These are phyloP conservation scores for Acephala macrosclerotiorum DNA, from an alignment of 2,329 filamentous ascomycete species.

Conservation along the genomic window DNA sequence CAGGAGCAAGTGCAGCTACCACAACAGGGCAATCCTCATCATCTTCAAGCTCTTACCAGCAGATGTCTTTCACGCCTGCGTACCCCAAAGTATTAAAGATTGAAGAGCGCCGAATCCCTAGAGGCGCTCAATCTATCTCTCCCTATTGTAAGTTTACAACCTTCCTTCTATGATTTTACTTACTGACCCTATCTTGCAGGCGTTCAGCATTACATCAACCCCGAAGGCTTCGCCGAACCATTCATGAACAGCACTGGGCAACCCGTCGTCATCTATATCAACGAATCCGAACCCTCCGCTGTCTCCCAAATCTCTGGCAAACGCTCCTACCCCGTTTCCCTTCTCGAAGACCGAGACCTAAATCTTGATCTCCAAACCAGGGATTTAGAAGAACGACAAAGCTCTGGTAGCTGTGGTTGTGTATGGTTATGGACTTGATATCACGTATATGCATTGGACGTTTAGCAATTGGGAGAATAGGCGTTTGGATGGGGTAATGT, in stretches of 20 bases:
- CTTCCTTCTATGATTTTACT: background rate
- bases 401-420: conserved; percentile 24
- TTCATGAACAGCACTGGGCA: conserved; percentile 37
- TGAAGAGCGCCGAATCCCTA: conserved; percentile 62
- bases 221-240: conserved; percentile 50
- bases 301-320: conserved; percentile 26
- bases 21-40: conserved; percentile 31
- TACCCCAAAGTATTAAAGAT: conserved; percentile 70
- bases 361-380: background rate
- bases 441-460: background rate
- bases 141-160: conserved; percentile 60
- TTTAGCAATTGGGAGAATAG: conserved; percentile 7
- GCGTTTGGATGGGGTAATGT: conserved; percentile 21
- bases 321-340: conserved; percentile 11
- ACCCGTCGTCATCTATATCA: conserved; percentile 38
- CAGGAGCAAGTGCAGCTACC: conserved; percentile 40
- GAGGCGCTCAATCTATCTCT: conserved; percentile 42
- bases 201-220: conserved; percentile 67
- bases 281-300: conserved; percentile 38
- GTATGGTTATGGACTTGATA: conserved; percentile 31
- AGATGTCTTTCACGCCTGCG: conserved; percentile 34
- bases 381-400: conserved; percentile 18
- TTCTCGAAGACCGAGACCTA: background rate
- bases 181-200: conserved; percentile 11
- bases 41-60: conserved; percentile 32